A percentile compares a stretch with the other conserved stretches of the same genome.
Evolutionary conservation across 164 flowering plant species (phyloP).

Genomic region (Liriodendron chinense): DNA sequence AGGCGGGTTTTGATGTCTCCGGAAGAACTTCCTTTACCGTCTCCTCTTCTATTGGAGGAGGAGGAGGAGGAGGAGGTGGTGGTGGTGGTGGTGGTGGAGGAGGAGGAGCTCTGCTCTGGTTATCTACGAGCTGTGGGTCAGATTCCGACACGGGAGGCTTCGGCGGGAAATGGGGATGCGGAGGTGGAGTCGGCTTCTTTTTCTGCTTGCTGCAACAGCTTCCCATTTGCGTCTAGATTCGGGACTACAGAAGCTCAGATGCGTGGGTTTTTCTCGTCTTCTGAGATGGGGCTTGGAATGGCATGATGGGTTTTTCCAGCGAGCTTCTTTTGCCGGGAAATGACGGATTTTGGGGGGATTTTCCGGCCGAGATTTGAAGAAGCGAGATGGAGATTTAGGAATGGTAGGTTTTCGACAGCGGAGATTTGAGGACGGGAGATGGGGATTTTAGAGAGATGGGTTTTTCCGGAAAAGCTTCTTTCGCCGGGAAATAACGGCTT

Average conservation of each 20-base stretch:
- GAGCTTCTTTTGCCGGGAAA: no score
- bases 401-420: no score
- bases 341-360: no score
- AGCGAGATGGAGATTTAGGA: not conserved
- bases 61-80: not conserved
- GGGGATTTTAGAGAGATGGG: no score
- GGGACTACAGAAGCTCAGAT: not conserved
- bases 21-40: constrained; percentile 71
- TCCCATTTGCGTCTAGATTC: constrained; percentile 29
- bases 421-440: not conserved
- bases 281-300: not conserved
- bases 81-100: constrained; percentile 8
- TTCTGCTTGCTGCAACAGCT: constrained; percentile 34
- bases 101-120: not conserved
- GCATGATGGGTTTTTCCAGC: not conserved
- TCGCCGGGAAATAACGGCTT: no score
- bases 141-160: not conserved
- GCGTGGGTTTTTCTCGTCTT: not conserved
- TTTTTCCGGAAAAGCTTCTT: no score
- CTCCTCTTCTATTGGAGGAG: constrained; percentile 43
- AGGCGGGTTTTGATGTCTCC: constrained; percentile 25
- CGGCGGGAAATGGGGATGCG: not conserved
- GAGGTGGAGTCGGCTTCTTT: not conserved
- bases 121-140: not conserved
- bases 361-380: not conserved